These are phyloP conservation scores for Xerocomus minutiporus DNA, from an alignment of 1,284 basidiomycete species.

Conservation along the genomic window DNA sequence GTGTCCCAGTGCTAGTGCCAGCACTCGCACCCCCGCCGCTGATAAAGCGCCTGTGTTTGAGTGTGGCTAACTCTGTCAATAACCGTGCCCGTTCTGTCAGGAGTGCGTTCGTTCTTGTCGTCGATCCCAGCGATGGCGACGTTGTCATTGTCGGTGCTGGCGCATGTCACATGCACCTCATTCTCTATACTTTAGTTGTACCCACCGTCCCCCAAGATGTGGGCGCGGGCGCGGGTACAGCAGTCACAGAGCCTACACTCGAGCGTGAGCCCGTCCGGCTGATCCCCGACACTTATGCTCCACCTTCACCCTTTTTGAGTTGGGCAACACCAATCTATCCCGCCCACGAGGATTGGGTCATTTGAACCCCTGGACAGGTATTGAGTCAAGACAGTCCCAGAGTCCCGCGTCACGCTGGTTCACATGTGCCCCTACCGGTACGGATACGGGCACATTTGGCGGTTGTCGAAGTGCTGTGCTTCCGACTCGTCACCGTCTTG, in stretches of 20 bases:
- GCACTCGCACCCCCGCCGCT: conserved; percentile 2
- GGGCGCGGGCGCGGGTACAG: too few relatives aligned
- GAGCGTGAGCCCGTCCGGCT: too few relatives aligned
- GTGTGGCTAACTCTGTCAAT: too few relatives aligned
- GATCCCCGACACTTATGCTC: too few relatives aligned
- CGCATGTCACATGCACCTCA: neutral
- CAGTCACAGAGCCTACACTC: too few relatives aligned
- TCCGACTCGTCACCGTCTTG: conserved; percentile 26
- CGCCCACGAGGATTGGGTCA: conserved; percentile 16
- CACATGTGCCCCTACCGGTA: neutral
- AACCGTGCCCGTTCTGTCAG: too few relatives aligned
- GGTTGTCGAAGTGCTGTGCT: neutral
- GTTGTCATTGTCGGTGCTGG: neutral
- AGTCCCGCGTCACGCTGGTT: conserved; percentile 9
- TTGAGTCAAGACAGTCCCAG: conserved; percentile 19
- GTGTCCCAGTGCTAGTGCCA: too few relatives aligned
- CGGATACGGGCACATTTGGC: conserved; percentile 1
- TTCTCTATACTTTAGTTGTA: too few relatives aligned
- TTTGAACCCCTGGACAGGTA: conserved; percentile 22
- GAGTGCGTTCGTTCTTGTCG: too few relatives aligned
- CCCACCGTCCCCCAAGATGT: too few relatives aligned
- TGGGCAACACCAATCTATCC: neutral
- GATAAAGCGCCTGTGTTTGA: conserved; percentile 19
- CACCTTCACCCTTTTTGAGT: too few relatives aligned
- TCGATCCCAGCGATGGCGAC: too few relatives aligned